Base-by-base conservation (phyloP, 805 yeast species). In the Candida palmyrensis region DNA sequence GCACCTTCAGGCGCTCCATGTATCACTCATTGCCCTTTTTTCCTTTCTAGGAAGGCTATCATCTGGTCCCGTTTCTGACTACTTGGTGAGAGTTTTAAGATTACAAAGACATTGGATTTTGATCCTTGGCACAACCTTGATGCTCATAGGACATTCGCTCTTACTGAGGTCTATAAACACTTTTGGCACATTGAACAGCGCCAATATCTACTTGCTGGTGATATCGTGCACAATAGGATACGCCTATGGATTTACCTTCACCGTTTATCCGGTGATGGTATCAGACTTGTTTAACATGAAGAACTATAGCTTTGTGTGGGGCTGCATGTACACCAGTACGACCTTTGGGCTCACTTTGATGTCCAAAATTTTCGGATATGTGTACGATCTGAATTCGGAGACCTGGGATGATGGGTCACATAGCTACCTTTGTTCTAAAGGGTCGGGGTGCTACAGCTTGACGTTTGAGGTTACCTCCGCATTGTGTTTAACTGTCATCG, bases 221-320 rank as follows among this genome's bases (percentile, higher is more conserved):
- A 43, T 46, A 6, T 56, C 64, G 3, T 41, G 48, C 33, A 28
- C 52, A 17, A 53, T 59, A 25, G 65, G 65, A 1, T 59, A 45
- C 28, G 56, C 63, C 7, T 58, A 59, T 40, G 65, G 65, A 3
- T 58, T 58, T 31, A 44, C 55, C 30, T 59, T 59, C 35, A 47
- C 64, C 2, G 43, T 59, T 33, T 59, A 51, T 33, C 65, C 65
- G 2, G 62, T 57, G 7, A 58, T 59, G 12, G 41, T 57, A 11
- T 45, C 64, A 2, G 65, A 59, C 35, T 40, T 55, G 13, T 57
- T 59, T 42, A 48, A 49, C 38, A 53, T 58, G 62, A 45, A 48
- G 18, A 44, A 58, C 30, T 58, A 53, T 33, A 53, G 60, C 31
- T 49, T 56, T 24, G 43, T 59, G 10, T 59, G 65, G 65, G 65